Evolutionary conservation across 1,284 basidiomycete species (phyloP).

Genomic region (Ustilago sp.): DNA sequence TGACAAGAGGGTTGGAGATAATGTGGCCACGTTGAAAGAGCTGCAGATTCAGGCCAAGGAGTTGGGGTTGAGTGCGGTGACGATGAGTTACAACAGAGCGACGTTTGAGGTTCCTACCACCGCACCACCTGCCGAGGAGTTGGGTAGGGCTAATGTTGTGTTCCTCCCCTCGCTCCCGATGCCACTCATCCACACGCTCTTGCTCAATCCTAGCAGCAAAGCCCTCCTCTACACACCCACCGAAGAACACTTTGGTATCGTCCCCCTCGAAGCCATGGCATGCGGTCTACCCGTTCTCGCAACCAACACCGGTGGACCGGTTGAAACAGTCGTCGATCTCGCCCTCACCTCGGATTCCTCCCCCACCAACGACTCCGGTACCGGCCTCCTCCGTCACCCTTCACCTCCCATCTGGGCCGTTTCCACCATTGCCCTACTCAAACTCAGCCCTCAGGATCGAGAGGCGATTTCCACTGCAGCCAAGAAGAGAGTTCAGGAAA

Average conservation of each 20-base stretch:
- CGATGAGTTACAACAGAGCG: conserved; percentile 54
- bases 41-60: conserved; percentile 52
- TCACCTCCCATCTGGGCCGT: conserved; percentile 49
- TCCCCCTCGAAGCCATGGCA: conserved; percentile 93
- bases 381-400: conserved; percentile 53
- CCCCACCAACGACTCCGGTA: conserved; percentile 41
- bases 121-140: conserved; percentile 33
- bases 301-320: conserved; percentile 89
- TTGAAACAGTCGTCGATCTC: conserved; percentile 83
- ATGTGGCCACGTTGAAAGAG: conserved; percentile 74
- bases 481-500: conserved; percentile 26
- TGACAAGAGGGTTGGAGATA: conserved; percentile 79
- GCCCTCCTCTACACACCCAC: conserved; percentile 88
- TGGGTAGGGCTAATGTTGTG: conserved; percentile 41
- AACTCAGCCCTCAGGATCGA: conserved; percentile 21
- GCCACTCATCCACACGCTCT: conserved; percentile 57
- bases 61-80: conserved; percentile 71
- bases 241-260: conserved; percentile 98
- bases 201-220: conserved; percentile 43
- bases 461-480: conserved; percentile 17
- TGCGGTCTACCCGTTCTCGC: conserved; percentile 91
- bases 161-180: conserved; percentile 64
- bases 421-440: conserved; percentile 41
- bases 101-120: conserved; percentile 65
- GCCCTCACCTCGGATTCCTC: conserved; percentile 45